These are phyloP conservation scores for apple (Malus domestica) DNA, from an alignment of 306 rosid species.

Conservation along the genomic window DNA sequence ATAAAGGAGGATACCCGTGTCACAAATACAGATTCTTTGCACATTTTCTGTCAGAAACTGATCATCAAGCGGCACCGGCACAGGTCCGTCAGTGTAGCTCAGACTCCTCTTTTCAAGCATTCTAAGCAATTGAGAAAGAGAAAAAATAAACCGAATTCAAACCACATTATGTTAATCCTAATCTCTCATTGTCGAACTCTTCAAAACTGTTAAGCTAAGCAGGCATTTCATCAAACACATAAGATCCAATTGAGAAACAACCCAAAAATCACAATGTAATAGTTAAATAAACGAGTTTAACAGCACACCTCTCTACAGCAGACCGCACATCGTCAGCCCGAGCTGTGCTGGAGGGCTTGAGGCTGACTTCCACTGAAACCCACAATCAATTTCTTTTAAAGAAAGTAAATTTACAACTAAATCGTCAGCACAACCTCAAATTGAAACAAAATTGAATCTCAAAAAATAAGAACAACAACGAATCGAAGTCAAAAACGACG, in stretches of 20 bases:
- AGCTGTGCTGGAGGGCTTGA: constrained; percentile 82
- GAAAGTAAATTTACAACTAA: not conserved
- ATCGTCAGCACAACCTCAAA: not conserved
- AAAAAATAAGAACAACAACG: not conserved
- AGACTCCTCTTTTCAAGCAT: constrained; percentile 93
- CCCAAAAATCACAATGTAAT: not conserved
- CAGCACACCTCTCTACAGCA: constrained; percentile 59
- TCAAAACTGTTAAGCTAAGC: not conserved
- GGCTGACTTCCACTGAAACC: constrained; percentile 64
- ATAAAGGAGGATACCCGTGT: constrained; percentile 40
- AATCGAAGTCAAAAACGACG: not conserved
- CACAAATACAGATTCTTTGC: constrained; percentile 66
- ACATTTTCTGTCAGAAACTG: constrained; percentile 69
- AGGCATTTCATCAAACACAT: constrained; percentile 1
- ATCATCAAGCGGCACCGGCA: constrained; percentile 64
- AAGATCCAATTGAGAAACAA: not conserved
- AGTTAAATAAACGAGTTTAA: not conserved
- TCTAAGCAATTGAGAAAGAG: constrained; percentile 30
- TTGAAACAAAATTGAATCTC: constrained; percentile 1
- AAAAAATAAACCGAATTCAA: not conserved
- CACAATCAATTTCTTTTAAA: constrained; percentile 1
- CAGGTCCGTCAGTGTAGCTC: constrained; percentile 78
- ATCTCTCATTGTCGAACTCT: not conserved
- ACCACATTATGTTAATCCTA: not conserved
- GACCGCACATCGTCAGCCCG: constrained; percentile 54